Percentiles rank a stretch among this genome's conserved stretches.
These are phyloP conservation scores for Fraxinus dipetala DNA, from an alignment of 305 asterid genomes.

Conservation along the genomic window DNA sequence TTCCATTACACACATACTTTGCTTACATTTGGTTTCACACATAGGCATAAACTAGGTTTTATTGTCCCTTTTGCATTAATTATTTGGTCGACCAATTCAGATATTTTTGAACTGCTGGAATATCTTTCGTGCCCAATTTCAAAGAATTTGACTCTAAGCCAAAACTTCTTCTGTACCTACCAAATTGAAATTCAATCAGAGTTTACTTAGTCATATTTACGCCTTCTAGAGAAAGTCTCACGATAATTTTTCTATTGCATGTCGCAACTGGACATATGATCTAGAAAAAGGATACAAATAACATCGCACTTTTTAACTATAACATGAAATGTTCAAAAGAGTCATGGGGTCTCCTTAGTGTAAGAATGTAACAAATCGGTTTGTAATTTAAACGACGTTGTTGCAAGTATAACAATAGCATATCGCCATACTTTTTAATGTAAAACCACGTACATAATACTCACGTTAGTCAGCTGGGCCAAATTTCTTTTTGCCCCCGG, in stretches of 20 bases:
- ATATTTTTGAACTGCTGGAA: not conserved
- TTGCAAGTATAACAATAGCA: not conserved
- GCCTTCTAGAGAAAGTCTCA: not conserved
- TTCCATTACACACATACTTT: not conserved
- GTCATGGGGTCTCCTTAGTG: not conserved
- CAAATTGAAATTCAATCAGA: not conserved
- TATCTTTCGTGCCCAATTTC: not conserved
- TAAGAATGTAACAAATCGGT: not conserved
- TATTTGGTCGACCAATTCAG: not conserved
- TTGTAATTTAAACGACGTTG: not conserved
- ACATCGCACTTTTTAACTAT: not conserved
- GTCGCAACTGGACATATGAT: not conserved
- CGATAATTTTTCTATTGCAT: not conserved
- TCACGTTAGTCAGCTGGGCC: not conserved
- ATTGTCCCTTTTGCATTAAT: not conserved
- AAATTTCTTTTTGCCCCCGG: not conserved
- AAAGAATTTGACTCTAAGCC: not conserved
- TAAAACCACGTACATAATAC: not conserved
- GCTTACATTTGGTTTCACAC: not conserved
- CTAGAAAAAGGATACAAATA: not conserved
- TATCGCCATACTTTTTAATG: not conserved
- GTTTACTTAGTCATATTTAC: not conserved
- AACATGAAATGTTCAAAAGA: not conserved
- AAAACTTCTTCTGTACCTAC: not conserved
- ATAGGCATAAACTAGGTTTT: not conserved